Evolutionary conservation across 495 filamentous ascomycete species (phyloP), one percentile per base, ranked within the genome.

Genomic region (Penicillium samsonianum): DNA sequence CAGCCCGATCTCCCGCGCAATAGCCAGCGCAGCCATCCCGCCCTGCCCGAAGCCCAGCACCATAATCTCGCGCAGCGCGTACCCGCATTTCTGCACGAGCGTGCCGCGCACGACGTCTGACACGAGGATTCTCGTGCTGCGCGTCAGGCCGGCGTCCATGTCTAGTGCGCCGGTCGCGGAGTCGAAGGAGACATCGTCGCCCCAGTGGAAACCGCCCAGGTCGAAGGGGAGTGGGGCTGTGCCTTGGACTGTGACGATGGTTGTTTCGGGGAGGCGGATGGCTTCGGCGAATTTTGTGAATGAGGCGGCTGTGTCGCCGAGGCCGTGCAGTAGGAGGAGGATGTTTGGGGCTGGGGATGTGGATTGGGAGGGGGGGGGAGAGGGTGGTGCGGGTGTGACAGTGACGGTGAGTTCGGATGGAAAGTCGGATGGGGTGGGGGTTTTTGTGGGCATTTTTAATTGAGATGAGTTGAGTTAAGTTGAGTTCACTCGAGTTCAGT

Each of bases 41-140:
- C 94, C 93, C 71, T 98, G 94, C 4, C 90, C 92, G 56, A 89
- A 91, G 5, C 94, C 94, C 56, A 92, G 84, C 11, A 97, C 65
- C 61, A 96, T 62, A 9, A 98, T 82, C 63, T 92, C 87, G 20
- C 81, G 72, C 19, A 74, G 55, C 41, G 74, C 74, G 78, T 87
- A 98, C 9, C 88, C 89, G 61, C 89, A 96, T 62, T 83, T 87
- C 16, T 58, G 63, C 0, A 92, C 62, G 16, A 97, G 70, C 0
- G 78, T 79, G 7, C 82, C 78, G 12, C 80, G 74, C 0, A 96
- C 70, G 0, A 95, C 58, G n/a, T 77, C 75, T 0, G 80, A 69
- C 23, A 81, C 53, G 4, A 93, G 61, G 4, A 87, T 43, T 7
- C 61, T 50, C 23, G 73, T 74, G 0, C 85, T 74, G 12, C 77